Base-by-base conservation (phyloP, 129 eudicot genomes). In the Smallanthus sonchifolius region DNA sequence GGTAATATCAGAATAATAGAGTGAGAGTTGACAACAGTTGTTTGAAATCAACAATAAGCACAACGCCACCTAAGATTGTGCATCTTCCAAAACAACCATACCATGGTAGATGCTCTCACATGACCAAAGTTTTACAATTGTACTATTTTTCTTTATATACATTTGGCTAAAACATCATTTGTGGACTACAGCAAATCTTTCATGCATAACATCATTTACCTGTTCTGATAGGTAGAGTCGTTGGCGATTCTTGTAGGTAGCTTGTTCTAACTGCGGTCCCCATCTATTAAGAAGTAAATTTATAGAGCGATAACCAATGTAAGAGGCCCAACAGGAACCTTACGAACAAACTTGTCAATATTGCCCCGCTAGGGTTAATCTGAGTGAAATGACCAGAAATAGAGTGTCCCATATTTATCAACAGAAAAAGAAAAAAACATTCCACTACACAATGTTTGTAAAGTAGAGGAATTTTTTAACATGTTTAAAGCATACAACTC, bases 191-290 rank as follows among this genome's bases (percentile, higher is more conserved):
- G 52, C 54, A 39, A 17, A 66, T 20, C 51, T 45, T 17, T 43
- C 57, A 30, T 39, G 42, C 73, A 17, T 67, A 37, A 24, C 19
- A 48, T 78, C 16, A 42, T 82, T 75, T 30, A 78, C 98, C 98
- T 92, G 96, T 74, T 93, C 97, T 34, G 98, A 93, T 13, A 93
- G 92, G 84, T 93, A 93, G 6, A 93, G 92, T 7, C 98, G 89
- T 81, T 90, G 97, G 17, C 97, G 96, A 62, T 85, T 93, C 87
- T 93, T 93, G 91, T 93, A 93, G 48, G 98, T 90, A 14, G 91
- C 97, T 75, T 86, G 89, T 81, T 90, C 98, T 15, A 88, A 63
- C 74, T 84, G 89, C 3, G 96, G 89, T 14, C 97, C 97, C 96
- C 96, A 92, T 75, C 96, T 92, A 72, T 52, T 34, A 19, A 68